Conservation (phyloP, 2,329 filamentous ascomycete species). For the Fusarium avenaceum region DNA sequence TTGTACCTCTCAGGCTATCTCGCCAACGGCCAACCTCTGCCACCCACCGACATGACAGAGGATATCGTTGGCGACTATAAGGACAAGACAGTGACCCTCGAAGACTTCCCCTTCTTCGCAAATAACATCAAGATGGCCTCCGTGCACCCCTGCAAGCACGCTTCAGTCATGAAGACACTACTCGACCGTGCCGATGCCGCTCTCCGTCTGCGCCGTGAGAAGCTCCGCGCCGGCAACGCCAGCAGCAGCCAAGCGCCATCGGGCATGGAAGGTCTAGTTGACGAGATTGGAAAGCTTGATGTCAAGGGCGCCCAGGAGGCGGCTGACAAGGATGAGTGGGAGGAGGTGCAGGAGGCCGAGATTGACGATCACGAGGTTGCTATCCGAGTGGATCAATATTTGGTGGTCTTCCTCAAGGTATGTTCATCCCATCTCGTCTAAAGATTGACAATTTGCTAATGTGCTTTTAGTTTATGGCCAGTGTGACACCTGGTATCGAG, state of each 20-base stretch:
- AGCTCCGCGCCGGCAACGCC: slow-evolving; percentile 71
- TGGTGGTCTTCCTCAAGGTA: slow-evolving; percentile 89
- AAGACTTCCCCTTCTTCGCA: slow-evolving; percentile 96
- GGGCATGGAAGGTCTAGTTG: slow-evolving; percentile 88
- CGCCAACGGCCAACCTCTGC: slow-evolving; percentile 82
- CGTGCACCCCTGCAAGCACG: slow-evolving; percentile 97
- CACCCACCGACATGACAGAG: slow-evolving; percentile 92
- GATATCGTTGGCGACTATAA: slow-evolving; percentile 97
- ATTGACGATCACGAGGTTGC: slow-evolving; percentile 80
- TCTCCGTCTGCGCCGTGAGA: slow-evolving; percentile 87
- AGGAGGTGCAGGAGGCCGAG: slow-evolving; percentile 72
- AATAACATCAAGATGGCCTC: slow-evolving; percentile 95
- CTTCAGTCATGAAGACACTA: slow-evolving; percentile 96
- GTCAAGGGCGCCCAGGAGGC: slow-evolving; percentile 66
- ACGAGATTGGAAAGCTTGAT: slow-evolving; percentile 78
- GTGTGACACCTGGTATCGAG: slow-evolving; percentile 89
- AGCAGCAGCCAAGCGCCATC: slow-evolving; percentile 37
- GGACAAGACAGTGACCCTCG: slow-evolving; percentile 97
- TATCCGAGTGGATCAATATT: slow-evolving; percentile 88
- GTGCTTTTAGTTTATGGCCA: slow-evolving; percentile 75
- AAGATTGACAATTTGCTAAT: slow-evolving; percentile 9
- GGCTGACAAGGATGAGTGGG: slow-evolving; percentile 73
- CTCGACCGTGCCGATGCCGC: slow-evolving; percentile 95
- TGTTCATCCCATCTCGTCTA: slow-evolving; percentile 41
- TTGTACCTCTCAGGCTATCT: slow-evolving; percentile 94